Evolutionary conservation across 257 asterid species (phyloP).

Genomic region (Ilex asprella): DNA sequence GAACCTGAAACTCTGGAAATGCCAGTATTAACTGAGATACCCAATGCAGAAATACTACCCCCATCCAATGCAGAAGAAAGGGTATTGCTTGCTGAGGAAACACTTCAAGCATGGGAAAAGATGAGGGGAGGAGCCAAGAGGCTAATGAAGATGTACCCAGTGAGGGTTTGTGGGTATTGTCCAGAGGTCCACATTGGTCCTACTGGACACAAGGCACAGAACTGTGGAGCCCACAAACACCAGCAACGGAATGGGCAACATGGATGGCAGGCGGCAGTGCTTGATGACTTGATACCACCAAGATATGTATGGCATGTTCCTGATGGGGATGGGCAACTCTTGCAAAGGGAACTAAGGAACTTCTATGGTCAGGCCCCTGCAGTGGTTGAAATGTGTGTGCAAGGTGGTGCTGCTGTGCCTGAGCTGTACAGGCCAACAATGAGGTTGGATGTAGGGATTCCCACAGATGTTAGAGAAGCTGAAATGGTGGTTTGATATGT

Average conservation of each 20-base stretch:
- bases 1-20: constrained; percentile 55
- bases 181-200: constrained; percentile 90
- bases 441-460: constrained; percentile 94
- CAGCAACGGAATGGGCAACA: constrained; percentile 98
- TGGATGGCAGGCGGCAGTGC: constrained; percentile 89
- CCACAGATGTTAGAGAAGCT: constrained; percentile 62
- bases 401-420: constrained; percentile 84
- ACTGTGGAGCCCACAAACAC: constrained; percentile 94
- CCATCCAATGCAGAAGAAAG: constrained; percentile 57
- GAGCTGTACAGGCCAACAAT: constrained; percentile 79
- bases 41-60: constrained; percentile 42
- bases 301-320: constrained; percentile 93
- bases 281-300: constrained; percentile 82
- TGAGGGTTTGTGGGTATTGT: constrained; percentile 87
- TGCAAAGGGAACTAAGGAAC: constrained; percentile 62
- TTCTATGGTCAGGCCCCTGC: constrained; percentile 95
- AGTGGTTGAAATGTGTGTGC: constrained; percentile 72
- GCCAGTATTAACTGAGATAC: constrained; percentile 42
- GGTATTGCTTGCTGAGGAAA: constrained; percentile 59
- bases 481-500: constrained; percentile 75
- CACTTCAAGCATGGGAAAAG: constrained; percentile 75
- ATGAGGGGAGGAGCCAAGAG: constrained; percentile 74
- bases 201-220: constrained; percentile 89
- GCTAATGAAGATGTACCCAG: constrained; percentile 79
- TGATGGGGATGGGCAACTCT: constrained; percentile 28